These are phyloP conservation scores for Knoxdaviesia proteae DNA, from an alignment of 2,329 filamentous ascomycete species.

Conservation along the genomic window DNA sequence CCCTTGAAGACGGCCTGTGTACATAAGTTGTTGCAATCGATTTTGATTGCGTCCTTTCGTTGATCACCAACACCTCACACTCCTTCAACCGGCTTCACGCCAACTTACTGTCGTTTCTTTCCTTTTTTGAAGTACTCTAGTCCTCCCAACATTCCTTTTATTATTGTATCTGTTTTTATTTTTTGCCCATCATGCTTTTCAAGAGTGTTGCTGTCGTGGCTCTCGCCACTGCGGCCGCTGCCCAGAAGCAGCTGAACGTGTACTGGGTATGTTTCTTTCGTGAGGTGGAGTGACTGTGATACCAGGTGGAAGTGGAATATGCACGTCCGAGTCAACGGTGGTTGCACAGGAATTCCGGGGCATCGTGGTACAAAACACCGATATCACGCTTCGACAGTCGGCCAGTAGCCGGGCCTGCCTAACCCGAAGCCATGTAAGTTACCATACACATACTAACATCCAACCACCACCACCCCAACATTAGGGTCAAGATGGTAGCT, in stretches of 20 bases:
- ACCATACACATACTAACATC: background rate
- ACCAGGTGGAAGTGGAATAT: too few species aligned
- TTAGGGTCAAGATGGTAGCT: slow-evolving; percentile 14
- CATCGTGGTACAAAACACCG: too few species aligned
- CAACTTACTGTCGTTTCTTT: background rate
- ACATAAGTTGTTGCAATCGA: too few species aligned
- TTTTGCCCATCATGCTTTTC: slow-evolving; percentile 2
- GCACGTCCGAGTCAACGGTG: too few species aligned
- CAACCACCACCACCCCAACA: slow-evolving; percentile 1
- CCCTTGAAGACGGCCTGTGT: slow-evolving; percentile 4
- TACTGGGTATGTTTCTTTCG: slow-evolving; percentile 15
- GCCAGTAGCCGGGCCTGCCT: too few species aligned
- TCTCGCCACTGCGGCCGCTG: slow-evolving; percentile 8
- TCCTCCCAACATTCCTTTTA: background rate
- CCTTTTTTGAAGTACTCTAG: background rate
- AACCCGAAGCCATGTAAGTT: background rate
- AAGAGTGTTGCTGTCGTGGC: slow-evolving; percentile 5
- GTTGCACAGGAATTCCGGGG: too few species aligned
- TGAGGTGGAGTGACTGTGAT: background rate
- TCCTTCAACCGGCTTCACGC: background rate
- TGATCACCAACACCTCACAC: background rate
- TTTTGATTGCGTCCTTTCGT: slow-evolving; percentile 9
- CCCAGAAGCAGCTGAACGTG: slow-evolving; percentile 13
- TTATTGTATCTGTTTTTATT: background rate
- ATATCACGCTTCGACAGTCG: too few species aligned